These are phyloP conservation scores for Plasmodium falciparum DNA, from an alignment of 169 alveolate species.

Conservation along the genomic window DNA sequence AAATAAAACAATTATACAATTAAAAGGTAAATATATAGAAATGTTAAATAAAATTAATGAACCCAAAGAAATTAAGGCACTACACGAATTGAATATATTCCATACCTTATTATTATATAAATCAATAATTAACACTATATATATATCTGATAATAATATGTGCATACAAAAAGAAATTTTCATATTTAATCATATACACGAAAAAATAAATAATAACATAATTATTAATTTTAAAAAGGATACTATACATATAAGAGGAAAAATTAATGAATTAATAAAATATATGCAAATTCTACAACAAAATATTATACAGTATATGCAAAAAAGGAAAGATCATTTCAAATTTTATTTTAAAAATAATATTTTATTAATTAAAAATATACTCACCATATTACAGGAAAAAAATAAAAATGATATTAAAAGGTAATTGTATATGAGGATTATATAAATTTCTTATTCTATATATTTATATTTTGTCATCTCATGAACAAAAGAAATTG, in stretches of 20 bases:
- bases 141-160: slow-evolving; percentile 24
- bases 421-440: slow-evolving; percentile 14
- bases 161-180: neutral
- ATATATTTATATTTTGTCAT: neutral
- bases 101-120: slow-evolving; percentile 49
- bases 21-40: slow-evolving; percentile 15
- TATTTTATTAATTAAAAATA: slow-evolving; percentile 33
- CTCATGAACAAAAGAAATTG: no score
- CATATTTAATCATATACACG: slow-evolving; percentile 18
- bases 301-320: slow-evolving; percentile 38
- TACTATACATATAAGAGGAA: slow-evolving; percentile 15
- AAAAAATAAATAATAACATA: slow-evolving; percentile 15
- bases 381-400: slow-evolving; percentile 34
- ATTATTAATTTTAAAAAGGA: slow-evolving; percentile 22
- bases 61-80: neutral
- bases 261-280: slow-evolving; percentile 65
- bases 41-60: slow-evolving; percentile 1
- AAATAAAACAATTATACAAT: neutral
- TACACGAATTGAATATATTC: slow-evolving; percentile 26
- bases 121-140: slow-evolving; percentile 33
- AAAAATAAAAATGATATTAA: slow-evolving; percentile 62
- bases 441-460: neutral
- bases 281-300: slow-evolving; percentile 66
- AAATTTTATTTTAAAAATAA: slow-evolving; percentile 23
- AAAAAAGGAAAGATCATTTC: slow-evolving; percentile 25